Evolutionary conservation across 2,329 filamentous ascomycete genomes (phyloP), one percentile per base, ranked within the genome.

Genomic region (Geosmithia putterillii): DNA sequence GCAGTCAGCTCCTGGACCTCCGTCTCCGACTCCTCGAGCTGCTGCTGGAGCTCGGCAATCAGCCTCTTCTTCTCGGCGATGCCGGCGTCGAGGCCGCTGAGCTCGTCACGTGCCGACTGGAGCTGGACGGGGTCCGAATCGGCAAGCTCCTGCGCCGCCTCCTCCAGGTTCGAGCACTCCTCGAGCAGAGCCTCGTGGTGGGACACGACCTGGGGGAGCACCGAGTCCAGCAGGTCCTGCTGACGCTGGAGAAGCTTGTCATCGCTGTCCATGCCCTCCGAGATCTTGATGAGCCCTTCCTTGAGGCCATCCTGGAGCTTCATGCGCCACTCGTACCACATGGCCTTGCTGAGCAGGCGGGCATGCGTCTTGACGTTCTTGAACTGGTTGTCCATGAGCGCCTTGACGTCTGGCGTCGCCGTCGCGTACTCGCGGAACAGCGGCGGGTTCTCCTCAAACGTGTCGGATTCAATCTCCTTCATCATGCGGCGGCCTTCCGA

Each of bases 311-410:
- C 65, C 44, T 88, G 80, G 20, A 96, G 73, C 54, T 92, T 90
- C 72, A 86, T 90, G 36, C 92, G 82, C 92, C 92, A 98, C 55
- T 90, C 84, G 59, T 98, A 98, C 92, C 92, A 98, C 69, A 92
- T 89, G 45, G 86, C 87, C 58, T 95, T 95, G 65, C 90, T 95
- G 42, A 89, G 70, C 14, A 95, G 72, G 21, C 92, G 78, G 15
- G 90, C 87, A 59, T 94, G 85, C 0, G 87, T 89, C 67, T 95
- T 96, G 61, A 95, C 84, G 55, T 96, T 95, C 61, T 94, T 92
- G 70, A 98, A 92, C 57, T 96, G 89, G 50, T 86, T 92, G 64
- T 98, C 90, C 81, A 98, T 94, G 42, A 94, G 72, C 3, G 78
- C 65, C 55, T 86, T 88, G 57, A 94, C 80, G 48, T 94, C 86